Percentiles rank a stretch among this genome's conserved stretches.
Conservation (phyloP, 148 eudicot genomes). For the Rhododendron vialii region DNA sequence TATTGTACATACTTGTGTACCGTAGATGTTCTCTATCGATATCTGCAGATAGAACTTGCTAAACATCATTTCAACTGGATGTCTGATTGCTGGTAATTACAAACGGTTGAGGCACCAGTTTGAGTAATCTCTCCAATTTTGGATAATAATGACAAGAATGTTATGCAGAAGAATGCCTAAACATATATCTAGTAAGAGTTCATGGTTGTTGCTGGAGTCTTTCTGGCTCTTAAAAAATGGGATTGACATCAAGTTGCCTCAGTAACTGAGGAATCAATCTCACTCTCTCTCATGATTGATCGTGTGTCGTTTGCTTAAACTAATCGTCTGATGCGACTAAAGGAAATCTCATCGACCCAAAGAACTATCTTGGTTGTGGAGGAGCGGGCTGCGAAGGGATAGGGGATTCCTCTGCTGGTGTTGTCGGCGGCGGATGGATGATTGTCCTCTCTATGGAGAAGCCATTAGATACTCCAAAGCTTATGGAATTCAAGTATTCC, state of each 20-base stretch:
- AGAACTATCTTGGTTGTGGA: slow-evolving; percentile 46
- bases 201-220: background rate
- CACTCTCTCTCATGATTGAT: background rate
- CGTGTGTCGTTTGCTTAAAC: background rate
- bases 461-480: slow-evolving; percentile 45
- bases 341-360: background rate
- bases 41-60: background rate
- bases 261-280: background rate
- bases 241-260: slow-evolving; percentile 13
- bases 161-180: background rate
- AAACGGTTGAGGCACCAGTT: background rate
- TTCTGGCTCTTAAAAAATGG: slow-evolving; percentile 3
- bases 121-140: background rate
- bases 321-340: background rate
- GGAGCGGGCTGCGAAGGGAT: slow-evolving; percentile 34
- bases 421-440: slow-evolving; percentile 25
- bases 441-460: slow-evolving; percentile 46
- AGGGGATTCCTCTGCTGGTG: slow-evolving; percentile 30
- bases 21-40: no score
- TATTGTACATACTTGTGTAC: no score
- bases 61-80: background rate
- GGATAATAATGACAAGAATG: background rate
- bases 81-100: background rate
- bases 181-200: slow-evolving; percentile 7
- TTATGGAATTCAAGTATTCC: slow-evolving; percentile 51